Conservation (phyloP, 164 flowering plant genomes). For the Houttuynia cordata region DNA sequence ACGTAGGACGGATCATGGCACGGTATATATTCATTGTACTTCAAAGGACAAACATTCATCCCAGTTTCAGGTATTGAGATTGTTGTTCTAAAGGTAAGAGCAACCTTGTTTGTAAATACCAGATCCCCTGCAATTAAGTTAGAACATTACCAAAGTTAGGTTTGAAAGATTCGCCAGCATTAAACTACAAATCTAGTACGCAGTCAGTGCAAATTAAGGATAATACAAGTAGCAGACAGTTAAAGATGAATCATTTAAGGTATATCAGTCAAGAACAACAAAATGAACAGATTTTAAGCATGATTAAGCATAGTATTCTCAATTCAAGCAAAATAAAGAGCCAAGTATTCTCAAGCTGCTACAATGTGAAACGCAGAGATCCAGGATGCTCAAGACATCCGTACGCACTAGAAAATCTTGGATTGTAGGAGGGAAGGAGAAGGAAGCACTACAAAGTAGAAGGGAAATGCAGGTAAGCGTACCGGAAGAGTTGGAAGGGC, state of each 20-base stretch:
- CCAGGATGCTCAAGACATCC: no score
- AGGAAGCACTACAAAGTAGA: neutral
- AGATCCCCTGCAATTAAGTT: conserved; percentile 31
- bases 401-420: neutral
- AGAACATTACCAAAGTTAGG: neutral
- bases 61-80: conserved; percentile 58
- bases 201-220: no score
- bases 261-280: no score
- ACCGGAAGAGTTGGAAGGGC: conserved; percentile 10
- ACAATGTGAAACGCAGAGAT: no score
- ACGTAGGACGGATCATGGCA: conserved; percentile 70
- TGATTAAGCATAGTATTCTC: no score
- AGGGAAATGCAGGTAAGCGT: neutral
- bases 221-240: no score
- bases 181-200: neutral
- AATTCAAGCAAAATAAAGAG: no score
- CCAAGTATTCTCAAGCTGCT: no score
- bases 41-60: conserved; percentile 68
- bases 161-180: neutral
- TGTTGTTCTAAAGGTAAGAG: conserved; percentile 36
- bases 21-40: conserved; percentile 77
- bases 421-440: neutral
- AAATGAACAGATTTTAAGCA: no score
- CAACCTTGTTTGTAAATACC: conserved; percentile 51
- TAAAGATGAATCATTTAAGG: no score